Evolutionary conservation across 2,329 filamentous ascomycete species (phyloP), one percentile per base, ranked within the genome.

Genomic region (Diplocarpon mali): DNA sequence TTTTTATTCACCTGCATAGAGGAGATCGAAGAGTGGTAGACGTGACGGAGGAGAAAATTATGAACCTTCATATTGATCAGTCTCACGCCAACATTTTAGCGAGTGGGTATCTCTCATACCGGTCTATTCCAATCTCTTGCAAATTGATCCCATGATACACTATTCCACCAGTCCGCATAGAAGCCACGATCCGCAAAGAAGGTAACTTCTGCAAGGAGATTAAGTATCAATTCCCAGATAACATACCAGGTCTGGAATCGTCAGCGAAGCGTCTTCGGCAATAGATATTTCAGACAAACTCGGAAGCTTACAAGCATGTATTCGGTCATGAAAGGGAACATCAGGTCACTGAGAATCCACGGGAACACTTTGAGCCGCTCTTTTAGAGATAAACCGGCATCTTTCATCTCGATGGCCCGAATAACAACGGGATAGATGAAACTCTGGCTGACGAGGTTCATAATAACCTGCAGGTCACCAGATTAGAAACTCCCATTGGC

Each of bases 81-180:
- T 24, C 7, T 24, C 20, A 7, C 20, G 20, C 20, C 20, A 7
- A 24, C 20, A 7, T 4, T 24, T 3, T 24, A 24, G 20, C 20
- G 20, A 24, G 3, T 3, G 20, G 12, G 34, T 3, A n/a, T 16
- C 3, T 1, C 20, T 8, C 34, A 20, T 31, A 47, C 48, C 0
- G 84, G 83, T n/a, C 77, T 67, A 59, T 89, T 89, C 85, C 85
- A 89, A 59, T 87, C 82, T 32, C 84, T 71, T 3, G 84, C 83
- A 56, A 85, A 90, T 58, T 87, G 80, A 56, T 88, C 83, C 75
- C 80, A 86, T 0, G 73, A 76, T 2, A 75, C 42, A 8, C 35
- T 40, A 11, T 48, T 48, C 46, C 46, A 48, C 76, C 76, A 80
- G 39, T 72, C 70, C 32, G 72, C 70, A 55, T 80, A 80, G 62